Evolutionary conservation across 176 grass and related monocot genomes (phyloP).

Genomic region (Carex parvula): DNA sequence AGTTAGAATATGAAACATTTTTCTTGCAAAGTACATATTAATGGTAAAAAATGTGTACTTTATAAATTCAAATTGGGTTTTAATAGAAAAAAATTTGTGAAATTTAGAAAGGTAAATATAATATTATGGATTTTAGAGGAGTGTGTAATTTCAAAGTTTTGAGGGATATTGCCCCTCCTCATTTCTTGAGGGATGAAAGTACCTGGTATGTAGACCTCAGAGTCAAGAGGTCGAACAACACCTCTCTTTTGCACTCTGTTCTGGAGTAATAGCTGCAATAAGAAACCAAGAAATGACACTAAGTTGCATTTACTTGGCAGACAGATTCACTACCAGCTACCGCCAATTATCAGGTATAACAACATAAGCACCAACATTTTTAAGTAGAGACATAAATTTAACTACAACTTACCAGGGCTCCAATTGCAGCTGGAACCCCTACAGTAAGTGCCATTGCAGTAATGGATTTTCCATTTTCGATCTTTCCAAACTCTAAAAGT

Average conservation of each 20-base stretch:
- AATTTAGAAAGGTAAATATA: too few species aligned
- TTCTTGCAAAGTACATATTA: too few species aligned
- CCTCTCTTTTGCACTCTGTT: constrained; percentile 71
- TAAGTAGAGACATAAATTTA: background rate
- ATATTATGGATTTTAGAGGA: too few species aligned
- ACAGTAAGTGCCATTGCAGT: constrained; percentile 95
- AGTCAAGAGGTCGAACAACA: constrained; percentile 71
- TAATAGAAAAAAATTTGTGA: too few species aligned
- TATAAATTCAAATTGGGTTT: too few species aligned
- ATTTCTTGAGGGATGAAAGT: background rate
- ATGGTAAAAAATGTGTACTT: too few species aligned
- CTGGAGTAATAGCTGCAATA: constrained; percentile 72
- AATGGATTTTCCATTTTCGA: constrained; percentile 52
- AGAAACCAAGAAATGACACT: constrained; percentile 14
- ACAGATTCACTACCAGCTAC: background rate
- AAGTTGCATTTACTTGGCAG: background rate
- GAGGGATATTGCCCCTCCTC: too few species aligned
- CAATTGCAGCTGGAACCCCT: constrained; percentile 72
- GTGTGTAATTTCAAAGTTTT: too few species aligned
- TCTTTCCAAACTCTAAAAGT: constrained; percentile 69
- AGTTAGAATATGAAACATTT: too few species aligned
- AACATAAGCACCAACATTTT: background rate
- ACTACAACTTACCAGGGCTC: constrained; percentile 58
- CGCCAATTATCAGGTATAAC: constrained; percentile 4
- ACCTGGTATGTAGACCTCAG: constrained; percentile 88